Evolutionary conservation across 116 monocot species (phyloP).

Genomic region (Dioscorea cayenensis): DNA sequence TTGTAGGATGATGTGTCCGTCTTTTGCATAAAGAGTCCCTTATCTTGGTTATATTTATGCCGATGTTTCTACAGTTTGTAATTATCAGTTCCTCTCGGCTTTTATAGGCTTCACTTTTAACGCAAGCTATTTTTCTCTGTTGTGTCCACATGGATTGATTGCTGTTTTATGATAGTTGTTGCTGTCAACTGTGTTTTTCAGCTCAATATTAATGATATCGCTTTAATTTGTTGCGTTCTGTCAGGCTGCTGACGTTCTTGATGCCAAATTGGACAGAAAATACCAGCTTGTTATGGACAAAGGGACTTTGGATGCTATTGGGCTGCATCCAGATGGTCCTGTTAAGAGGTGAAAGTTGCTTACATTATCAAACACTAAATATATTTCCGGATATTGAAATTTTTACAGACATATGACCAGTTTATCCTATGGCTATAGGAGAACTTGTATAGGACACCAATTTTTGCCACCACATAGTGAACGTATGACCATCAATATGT

Average conservation of each 20-base stretch:
- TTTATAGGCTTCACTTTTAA: too few relatives aligned
- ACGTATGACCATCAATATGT: too few relatives aligned
- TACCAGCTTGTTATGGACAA: constrained; percentile 79
- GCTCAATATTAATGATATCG: background rate
- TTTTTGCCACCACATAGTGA: too few relatives aligned
- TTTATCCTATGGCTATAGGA: background rate
- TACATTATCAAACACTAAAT: background rate
- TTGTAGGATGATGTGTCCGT: too few relatives aligned
- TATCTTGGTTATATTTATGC: too few relatives aligned
- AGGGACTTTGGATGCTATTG: constrained; percentile 93
- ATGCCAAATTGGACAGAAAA: constrained; percentile 64
- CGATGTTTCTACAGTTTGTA: too few relatives aligned
- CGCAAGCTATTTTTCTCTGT: too few relatives aligned
- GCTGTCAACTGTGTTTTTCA: background rate
- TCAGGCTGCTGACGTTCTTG: constrained; percentile 89
- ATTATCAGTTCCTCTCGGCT: too few relatives aligned
- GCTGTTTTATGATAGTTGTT: too few relatives aligned
- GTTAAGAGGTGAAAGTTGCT: constrained; percentile 52
- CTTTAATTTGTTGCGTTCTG: background rate
- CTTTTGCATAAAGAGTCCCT: too few relatives aligned
- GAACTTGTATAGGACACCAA: background rate
- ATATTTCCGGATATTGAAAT: background rate
- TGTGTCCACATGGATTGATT: too few relatives aligned
- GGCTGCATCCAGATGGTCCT: constrained; percentile 82
- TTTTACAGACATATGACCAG: too few relatives aligned